These are phyloP conservation scores for Coemansia sp. DNA, from an alignment of 192 early-diverging fungal species.

Conservation along the genomic window DNA sequence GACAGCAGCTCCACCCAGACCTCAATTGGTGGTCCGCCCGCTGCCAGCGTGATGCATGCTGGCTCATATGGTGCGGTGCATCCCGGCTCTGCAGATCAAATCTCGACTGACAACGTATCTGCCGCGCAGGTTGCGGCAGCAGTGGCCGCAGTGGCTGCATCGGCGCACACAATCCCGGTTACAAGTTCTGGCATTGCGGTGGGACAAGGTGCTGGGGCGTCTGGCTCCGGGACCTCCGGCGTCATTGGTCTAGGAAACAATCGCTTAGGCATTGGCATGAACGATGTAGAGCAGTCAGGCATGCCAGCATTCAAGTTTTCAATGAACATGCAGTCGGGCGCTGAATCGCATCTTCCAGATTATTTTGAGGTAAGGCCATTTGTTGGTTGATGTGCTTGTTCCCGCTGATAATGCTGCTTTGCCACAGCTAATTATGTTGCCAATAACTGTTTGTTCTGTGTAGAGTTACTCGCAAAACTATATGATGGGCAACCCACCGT, in stretches of 20 bases:
- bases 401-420: background rate
- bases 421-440: constrained; percentile 14
- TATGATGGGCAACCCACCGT: constrained; percentile 28
- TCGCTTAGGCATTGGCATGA: constrained; percentile 18
- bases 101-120: constrained; percentile 37
- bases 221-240: constrained; percentile 11
- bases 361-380: constrained; percentile 45
- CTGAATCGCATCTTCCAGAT: constrained; percentile 41
- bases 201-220: constrained; percentile 3
- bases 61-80: constrained; percentile 22
- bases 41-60: constrained; percentile 23
- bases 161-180: constrained; percentile 35
- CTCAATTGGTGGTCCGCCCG: constrained; percentile 15
- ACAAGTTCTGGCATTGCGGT: constrained; percentile 2
- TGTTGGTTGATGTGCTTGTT: background rate
- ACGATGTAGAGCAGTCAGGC: constrained; percentile 28
- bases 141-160: constrained; percentile 43
- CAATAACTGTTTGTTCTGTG: constrained; percentile 5
- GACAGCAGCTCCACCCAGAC: constrained; percentile 31
- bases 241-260: constrained; percentile 16
- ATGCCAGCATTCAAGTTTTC: constrained; percentile 49
- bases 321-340: constrained; percentile 35
- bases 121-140: constrained; percentile 50
- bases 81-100: constrained; percentile 11
- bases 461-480: constrained; percentile 52